Evolutionary conservation across 257 asterid species (phyloP).

Genomic region (Apocynum venetum): DNA sequence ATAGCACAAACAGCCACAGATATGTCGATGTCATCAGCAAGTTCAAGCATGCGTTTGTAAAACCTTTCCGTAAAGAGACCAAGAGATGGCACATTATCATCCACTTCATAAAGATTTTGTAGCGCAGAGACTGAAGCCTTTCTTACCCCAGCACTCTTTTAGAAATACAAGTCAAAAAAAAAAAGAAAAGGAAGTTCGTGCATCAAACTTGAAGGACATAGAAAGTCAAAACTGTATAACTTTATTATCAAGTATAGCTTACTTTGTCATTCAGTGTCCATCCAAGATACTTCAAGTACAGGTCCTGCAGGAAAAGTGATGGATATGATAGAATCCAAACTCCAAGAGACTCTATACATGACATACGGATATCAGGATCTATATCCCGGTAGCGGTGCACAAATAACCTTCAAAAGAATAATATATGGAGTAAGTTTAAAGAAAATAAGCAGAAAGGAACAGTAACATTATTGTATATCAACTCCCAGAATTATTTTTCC

Average conservation of each 20-base stretch:
- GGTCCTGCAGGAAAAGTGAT: slow-evolving; percentile 92
- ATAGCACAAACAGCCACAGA: slow-evolving; percentile 98
- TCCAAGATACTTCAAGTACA: slow-evolving; percentile 94
- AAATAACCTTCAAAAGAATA: slow-evolving; percentile 59
- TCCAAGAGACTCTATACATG: slow-evolving; percentile 95
- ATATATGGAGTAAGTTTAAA: background rate
- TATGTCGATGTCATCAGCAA: slow-evolving; percentile 95
- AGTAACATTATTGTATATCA: background rate
- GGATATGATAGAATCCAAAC: slow-evolving; percentile 94
- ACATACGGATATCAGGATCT: slow-evolving; percentile 86
- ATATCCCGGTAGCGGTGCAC: slow-evolving; percentile 97
- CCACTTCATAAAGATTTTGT: slow-evolving; percentile 91
- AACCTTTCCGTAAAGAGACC: slow-evolving; percentile 93
- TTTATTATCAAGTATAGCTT: slow-evolving; percentile 23
- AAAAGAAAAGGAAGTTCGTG: slow-evolving; percentile 16
- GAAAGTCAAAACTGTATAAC: slow-evolving; percentile 13
- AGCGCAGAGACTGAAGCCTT: slow-evolving; percentile 87
- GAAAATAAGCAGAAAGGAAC: slow-evolving; percentile 9
- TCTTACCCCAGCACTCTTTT: slow-evolving; percentile 91
- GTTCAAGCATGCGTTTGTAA: slow-evolving; percentile 88
- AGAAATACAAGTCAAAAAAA: slow-evolving; percentile 17
- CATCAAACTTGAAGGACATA: slow-evolving; percentile 16
- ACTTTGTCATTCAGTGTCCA: slow-evolving; percentile 99
- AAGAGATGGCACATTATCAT: slow-evolving; percentile 95
- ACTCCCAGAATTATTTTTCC: background rate